Base-by-base conservation (phyloP, 2,329 filamentous ascomycete genomes). In the Aspergillus clavatus region DNA sequence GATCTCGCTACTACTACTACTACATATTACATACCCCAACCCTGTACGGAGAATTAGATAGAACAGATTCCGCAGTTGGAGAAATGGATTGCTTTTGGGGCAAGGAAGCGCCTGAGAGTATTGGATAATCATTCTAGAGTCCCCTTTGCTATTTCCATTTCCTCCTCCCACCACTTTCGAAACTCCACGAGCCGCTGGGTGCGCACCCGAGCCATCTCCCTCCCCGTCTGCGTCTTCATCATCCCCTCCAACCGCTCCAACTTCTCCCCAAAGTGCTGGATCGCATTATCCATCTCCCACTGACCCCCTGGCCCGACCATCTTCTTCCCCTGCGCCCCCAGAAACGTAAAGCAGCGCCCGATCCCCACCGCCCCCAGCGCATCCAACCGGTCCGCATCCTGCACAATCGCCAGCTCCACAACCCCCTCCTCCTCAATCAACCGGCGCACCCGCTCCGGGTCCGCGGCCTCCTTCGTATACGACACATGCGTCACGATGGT, bases 301-400 rank as follows among this genome's bases (percentile, higher is more conserved):
- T 44, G 47, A 5, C 52, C 54, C 7, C 55, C 55, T 2, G 45
- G 45, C 5, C 41, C 29, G 12, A 33, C 29, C 14, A 8, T 16
- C 29, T n/a, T 16, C 22, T 62, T 56, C 37, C 55, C 54, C n/a
- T 60, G 57, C 46, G 82, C 84, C 0, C 84, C 89, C 0, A 85
- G 81, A 63, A 82, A 96, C 0, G 84, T 82, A 63, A 93, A 90
- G 31, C 80, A 81, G 35, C 91, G 74, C 2, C 81, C 90, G 45
- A 95, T 83, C 0, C 91, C 91, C 23, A 96, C 80, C 0, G 87
- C 88, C 1, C 90, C 91, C 40, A 96, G 83, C 3, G 89, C 87
- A 69, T 97, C 91, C n/a, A 97, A 73, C 5, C 90, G 77, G 71
- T 96, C 91, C 3, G 90, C 90, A 66, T 96, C 91, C 69, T 96